Base-by-base conservation (phyloP, 1,284 basidiomycete species). In the Heterobasidion parviporum region DNA sequence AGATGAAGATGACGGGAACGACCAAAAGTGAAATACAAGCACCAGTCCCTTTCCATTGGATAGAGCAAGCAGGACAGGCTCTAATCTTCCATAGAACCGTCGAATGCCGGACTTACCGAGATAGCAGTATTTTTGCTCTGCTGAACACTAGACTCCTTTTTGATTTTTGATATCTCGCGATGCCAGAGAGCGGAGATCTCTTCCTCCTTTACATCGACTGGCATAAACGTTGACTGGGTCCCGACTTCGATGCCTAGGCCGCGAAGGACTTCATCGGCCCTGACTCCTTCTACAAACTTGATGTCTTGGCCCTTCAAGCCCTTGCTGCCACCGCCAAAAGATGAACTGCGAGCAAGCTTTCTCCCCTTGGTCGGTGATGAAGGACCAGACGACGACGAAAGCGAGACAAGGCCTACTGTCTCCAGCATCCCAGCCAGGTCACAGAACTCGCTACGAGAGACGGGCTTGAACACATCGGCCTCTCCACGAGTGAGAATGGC, bases 371-470 rank as follows among this genome's bases (percentile, higher is more conserved):
- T 70, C 0, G 78, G 72, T 15, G 77, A 70, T 4, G 62, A 54
- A 0, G 65, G 62, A 20, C 70, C 57, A 26, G 68, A 60, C 18
- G 67, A 62, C 12, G 68, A 58, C 0, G 73, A 70, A 1, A 80
- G 71, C 1, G 74, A 71, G 6, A 88, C 70, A 1, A 91, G 72
- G 3, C 89, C 89, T 3, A 79, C 75, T 6, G 84, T 87, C 67
- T 92, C 89, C 38, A 92, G 71, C 55, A 92, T 71, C 20, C 80
- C 79, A 0, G 87, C 65, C 1, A 92, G 72, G 60, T 92, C 89
- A 0, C 75, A 73, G 61, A 91, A 91, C 61, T 92, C 89, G 65
- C 80, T 85, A 7, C 87, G 78, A 8, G 84, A 87, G 4, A 85
- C 86, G 3, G 85, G 74, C 0, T 75, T 69, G 61, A 89, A 86